Percentiles rank a stretch among this genome's conserved stretches.
These are phyloP conservation scores for Inga oerstediana DNA, from an alignment of 306 rosid species.

Conservation along the genomic window DNA sequence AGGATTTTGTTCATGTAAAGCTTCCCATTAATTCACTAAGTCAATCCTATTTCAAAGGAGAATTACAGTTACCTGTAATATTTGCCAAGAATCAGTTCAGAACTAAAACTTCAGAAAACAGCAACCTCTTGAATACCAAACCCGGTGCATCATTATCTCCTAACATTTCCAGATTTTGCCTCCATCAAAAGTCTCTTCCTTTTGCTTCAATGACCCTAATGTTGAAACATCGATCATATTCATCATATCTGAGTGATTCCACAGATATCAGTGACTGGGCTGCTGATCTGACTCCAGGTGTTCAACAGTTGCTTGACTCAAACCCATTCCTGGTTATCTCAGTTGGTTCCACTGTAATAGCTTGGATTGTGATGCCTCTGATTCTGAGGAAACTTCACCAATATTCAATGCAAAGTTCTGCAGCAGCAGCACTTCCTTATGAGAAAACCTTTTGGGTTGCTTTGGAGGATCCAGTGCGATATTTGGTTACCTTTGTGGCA, in stretches of 20 bases:
- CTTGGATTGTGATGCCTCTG: conserved; percentile 87
- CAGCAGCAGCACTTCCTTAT: conserved; percentile 57
- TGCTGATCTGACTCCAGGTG: conserved; percentile 62
- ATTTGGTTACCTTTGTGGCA: conserved; percentile 75
- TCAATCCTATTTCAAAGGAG: conserved; percentile 28
- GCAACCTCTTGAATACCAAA: conserved; percentile 27
- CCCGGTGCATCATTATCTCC: conserved; percentile 36
- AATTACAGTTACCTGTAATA: conserved; percentile 21
- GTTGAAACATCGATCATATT: not conserved
- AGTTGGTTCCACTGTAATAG: conserved; percentile 68
- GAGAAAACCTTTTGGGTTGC: conserved; percentile 96
- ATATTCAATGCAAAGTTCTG: conserved; percentile 62
- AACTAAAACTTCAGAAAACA: conserved; percentile 30
- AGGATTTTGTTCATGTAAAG: conserved; percentile 29
- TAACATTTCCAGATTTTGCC: conserved; percentile 30
- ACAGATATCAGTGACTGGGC: conserved; percentile 51
- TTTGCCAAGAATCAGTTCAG: conserved; percentile 24
- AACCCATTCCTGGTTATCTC: conserved; percentile 76
- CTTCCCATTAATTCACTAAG: conserved; percentile 32
- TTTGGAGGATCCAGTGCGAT: conserved; percentile 86
- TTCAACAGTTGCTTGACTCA: conserved; percentile 64
- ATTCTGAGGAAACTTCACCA: conserved; percentile 73
- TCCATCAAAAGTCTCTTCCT: conserved; percentile 34
- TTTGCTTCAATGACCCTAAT: conserved; percentile 17
- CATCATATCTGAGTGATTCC: conserved; percentile 18